Evolutionary conservation across 768 basidiomycete species (phyloP), one percentile per base, ranked within the genome.

Genomic region (Amanita phalloides): DNA sequence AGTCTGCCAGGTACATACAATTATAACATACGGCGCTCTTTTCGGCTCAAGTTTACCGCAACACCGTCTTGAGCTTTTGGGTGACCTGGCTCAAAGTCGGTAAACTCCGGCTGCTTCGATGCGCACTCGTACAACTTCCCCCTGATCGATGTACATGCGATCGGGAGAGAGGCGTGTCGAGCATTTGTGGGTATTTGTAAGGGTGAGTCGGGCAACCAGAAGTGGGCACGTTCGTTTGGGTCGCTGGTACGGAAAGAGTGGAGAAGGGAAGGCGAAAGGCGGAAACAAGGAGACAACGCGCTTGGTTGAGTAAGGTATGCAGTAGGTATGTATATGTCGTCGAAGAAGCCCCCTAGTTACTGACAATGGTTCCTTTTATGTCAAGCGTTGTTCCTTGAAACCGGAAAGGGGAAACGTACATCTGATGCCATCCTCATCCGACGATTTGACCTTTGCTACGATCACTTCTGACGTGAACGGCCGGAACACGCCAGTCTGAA

Each of bases 271-370:
- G 8, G 13, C 20, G 17, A 51, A 5, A 21, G 25, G 26, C 10
- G 32, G 52, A 17, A 33, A 14, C 51, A 11, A 33, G 38, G 4
- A 46, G 62, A 89, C 89, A 90, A 91, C 3, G 86, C 79, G 36
- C 76, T 79, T 25, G 90, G 86, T 59, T 85, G 79, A 1, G 93
- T 4, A 97, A 79, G 53, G 53, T 90, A 84, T 3, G 77, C 70
- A 0, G 77, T 67, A 0, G 92, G 90, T 43, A 97, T 77, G 62
- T 90, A 89, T 21, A 97, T 84, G 59, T 97, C 93, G 66, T 92
- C 90, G 60, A 98, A 98, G 72, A 98, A 97, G 17, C 85, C 85
- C 87, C 14, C 95, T 65, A 20, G 85, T 79, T 25, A 95, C 93
- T 95, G 58, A 32, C 37, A 47, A 39, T 23, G 4, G 44, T 30